phyloP scores from a whole-genome alignment of 805 yeast genomes.

The Candida suzukii region DNA sequence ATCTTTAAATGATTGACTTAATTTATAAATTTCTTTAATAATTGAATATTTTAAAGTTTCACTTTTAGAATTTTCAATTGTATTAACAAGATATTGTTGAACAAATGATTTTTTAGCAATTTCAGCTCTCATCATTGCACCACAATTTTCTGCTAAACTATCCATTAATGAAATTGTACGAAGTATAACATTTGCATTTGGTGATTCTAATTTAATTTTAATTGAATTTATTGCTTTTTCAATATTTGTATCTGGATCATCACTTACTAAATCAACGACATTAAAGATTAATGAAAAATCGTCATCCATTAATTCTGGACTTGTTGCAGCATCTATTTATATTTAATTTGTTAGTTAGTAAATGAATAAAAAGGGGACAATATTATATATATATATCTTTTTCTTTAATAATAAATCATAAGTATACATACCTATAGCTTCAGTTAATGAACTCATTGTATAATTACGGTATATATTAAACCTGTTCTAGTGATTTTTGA shows the following conservation, averaged over 20 bases:
- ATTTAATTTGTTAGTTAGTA: no score
- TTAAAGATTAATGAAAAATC: conserved; percentile 61
- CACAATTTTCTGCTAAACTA: conserved; percentile 72
- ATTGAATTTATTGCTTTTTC: conserved; percentile 39
- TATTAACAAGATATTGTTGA: conserved; percentile 31
- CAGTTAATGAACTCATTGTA: no score
- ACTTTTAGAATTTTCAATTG: conserved; percentile 46
- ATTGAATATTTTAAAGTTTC: conserved; percentile 57
- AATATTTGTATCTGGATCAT: conserved; percentile 52
- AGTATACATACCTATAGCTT: no score
- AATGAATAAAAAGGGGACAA: no score
- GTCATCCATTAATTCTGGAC: conserved; percentile 53
- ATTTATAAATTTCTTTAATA: conserved; percentile 60
- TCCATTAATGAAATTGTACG: conserved; percentile 48
- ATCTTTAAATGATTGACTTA: conserved; percentile 52
- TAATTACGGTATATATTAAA: no score
- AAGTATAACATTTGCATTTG: conserved; percentile 60
- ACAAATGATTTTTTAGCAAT: conserved; percentile 55
- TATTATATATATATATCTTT: no score
- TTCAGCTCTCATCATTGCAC: conserved; percentile 57
- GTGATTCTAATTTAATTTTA: conserved; percentile 37
- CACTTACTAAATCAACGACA: conserved; percentile 59
- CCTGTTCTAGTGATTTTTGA: no score
- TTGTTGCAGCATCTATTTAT: no score
- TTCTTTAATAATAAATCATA: no score